Evolutionary conservation across 257 asterid genomes (phyloP), one percentile per base, ranked within the genome.

Genomic region (Perilla frutescens): DNA sequence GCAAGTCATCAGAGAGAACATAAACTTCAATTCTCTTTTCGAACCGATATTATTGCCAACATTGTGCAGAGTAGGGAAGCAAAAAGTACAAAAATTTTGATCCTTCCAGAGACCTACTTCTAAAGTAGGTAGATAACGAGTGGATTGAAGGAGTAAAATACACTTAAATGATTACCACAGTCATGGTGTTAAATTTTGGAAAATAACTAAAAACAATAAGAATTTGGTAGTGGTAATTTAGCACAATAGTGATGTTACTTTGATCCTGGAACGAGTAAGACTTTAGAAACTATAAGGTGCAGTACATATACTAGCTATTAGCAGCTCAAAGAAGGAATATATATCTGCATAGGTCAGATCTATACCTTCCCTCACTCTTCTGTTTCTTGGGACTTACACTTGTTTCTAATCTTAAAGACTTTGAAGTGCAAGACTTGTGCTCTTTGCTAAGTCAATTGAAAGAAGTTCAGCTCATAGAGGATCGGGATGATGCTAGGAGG

Each of bases 41-140:
- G 68, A 64, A 53, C 36, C 3, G 39, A 59, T 11, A 43, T 26
- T 40, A 34, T 62, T 20, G 37, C 29, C 66, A 71, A 34, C 80
- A 40, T n/a, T 36, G 4, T 37, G 36, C 44, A 72, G 54, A 62
- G 37, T n/a, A 73, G 37, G 45, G 34, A 64, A 7, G 49, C 48
- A 64, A 8, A 61, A 9, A 8, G 59, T 56, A 71, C 71, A 53
- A 36, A 64, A 67, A 26, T 3, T 40, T 32, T 57, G 13, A 61
- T 55, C 71, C 54, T 15, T 13, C 14, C 64, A 59, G 31, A 72
- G 61, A 67, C 53, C 69, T 61, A 60, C 44, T 57, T 59, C 68
- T 34, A 68, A 53, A 44, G 68, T 41, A 48, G 54, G 68, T 49
- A 55, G 54, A 6, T 70, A 68, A 48, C 66, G 44, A 66, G 47